Base-by-base conservation (phyloP, 116 monocot genomes). In the Thalassia testudinum region DNA sequence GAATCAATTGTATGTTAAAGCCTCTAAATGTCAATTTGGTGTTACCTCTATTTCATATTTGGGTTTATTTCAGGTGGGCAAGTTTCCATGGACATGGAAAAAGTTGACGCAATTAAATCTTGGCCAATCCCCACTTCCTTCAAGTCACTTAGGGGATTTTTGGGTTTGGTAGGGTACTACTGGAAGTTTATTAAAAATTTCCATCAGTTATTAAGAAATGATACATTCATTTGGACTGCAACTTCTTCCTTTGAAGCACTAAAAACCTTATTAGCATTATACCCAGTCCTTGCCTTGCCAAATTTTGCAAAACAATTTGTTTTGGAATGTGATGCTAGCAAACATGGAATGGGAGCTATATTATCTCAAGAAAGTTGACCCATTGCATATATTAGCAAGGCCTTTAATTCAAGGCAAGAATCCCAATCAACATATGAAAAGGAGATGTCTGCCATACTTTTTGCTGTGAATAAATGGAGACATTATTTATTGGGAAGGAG, bases 151-250 rank as follows among this genome's bases (percentile, higher is more conserved):
- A 0, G 11, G 16, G 43, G 58, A 1, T 58, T 58, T 23, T 5
- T 58, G 0, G 42, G 43, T 26, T 11, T 58, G 15, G 42, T 22
- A 24, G 24, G 58, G 0, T 58, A 43, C 24, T 58, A 58, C 20
- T 0, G 0, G 10, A 58, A 58, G 20, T 58, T 42, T 26, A 56
- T 58, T 25, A 22, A 26, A 43, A 12, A 43, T 17, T 43, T 42
- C 58, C 58, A 22, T 18, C 43, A 1, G 43, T 26, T 63, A 5
- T 20, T 44, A 1, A 54, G 15, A 38, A 63, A 63, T n/a, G n/a
- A 16, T 0, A 5, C 0, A 27, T 53, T 21, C 13, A 24, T 27
- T 60, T 26, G 49, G 44, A 19, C 13, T 19, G 7, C 27, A 47
- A 20, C 21, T 18, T 0, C 18, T 19, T 0, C 47, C 1, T 49